A percentile compares a stretch with the other conserved stretches of the same genome.
Evolutionary conservation across 768 basidiomycete species (phyloP).

Genomic region (Auriscalpium vulgare): DNA sequence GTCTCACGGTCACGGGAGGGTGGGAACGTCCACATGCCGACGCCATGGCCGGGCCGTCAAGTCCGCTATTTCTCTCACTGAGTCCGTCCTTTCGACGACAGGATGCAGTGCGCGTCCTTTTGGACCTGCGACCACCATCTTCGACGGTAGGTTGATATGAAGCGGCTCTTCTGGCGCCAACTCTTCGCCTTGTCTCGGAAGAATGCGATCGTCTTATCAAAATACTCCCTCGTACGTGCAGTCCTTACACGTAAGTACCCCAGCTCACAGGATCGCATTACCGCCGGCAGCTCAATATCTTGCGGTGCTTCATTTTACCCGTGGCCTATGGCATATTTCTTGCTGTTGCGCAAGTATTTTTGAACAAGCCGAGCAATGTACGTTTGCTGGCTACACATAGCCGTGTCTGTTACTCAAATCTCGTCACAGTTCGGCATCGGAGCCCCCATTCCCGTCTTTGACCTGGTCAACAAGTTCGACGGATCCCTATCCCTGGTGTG

Average conservation of each 20-base stretch:
- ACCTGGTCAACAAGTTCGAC: slow-evolving; percentile 43
- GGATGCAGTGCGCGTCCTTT: neutral
- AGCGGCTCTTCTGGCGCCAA: slow-evolving; percentile 49
- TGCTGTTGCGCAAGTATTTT: slow-evolving; percentile 53
- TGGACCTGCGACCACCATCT: slow-evolving; percentile 17
- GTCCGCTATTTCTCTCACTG: too few relatives aligned
- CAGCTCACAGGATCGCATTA: slow-evolving; percentile 4
- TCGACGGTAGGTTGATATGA: slow-evolving; percentile 12
- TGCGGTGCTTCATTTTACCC: slow-evolving; percentile 57
- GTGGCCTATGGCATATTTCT: slow-evolving; percentile 63
- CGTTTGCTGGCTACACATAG: slow-evolving; percentile 14
- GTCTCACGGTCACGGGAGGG: neutral
- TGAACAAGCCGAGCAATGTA: slow-evolving; percentile 54
- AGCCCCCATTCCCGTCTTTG: slow-evolving; percentile 38
- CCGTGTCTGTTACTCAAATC: too few relatives aligned
- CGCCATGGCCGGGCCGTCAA: too few relatives aligned
- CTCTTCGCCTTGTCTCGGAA: slow-evolving; percentile 56
- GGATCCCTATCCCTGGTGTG: slow-evolving; percentile 49
- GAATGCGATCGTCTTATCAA: slow-evolving; percentile 67
- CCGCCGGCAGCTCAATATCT: slow-evolving; percentile 40
- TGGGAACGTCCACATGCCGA: too few relatives aligned
- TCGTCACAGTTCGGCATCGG: slow-evolving; percentile 72
- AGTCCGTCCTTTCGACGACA: neutral
- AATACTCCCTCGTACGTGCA: slow-evolving; percentile 51
- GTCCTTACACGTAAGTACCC: neutral